Conservation (phyloP, 2,329 filamentous ascomycete species). For the Aspergillus versicolor region DNA sequence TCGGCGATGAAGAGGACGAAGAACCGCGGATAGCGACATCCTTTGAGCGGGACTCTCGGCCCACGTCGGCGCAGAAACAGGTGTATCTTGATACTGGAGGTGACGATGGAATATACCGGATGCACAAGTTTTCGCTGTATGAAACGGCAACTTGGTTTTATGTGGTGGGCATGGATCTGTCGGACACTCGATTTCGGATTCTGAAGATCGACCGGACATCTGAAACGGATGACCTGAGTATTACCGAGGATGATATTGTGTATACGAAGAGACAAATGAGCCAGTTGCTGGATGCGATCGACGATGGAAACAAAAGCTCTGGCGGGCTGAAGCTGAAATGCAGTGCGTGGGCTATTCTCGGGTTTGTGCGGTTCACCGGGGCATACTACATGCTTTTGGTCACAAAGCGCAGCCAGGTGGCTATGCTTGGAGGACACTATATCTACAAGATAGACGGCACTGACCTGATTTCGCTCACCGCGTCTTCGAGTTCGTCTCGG, state of each 20-base stretch:
- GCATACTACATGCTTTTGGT: constrained; percentile 97
- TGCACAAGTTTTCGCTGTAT: constrained; percentile 98
- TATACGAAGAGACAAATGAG: constrained; percentile 93
- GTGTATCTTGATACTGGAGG: constrained; percentile 36
- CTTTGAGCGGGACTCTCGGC: constrained; percentile 44
- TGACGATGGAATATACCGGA: constrained; percentile 55
- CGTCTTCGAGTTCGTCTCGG: constrained; percentile 59
- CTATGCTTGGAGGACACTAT: constrained; percentile 94
- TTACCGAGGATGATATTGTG: constrained; percentile 92
- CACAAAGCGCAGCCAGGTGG: constrained; percentile 92
- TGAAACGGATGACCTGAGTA: constrained; percentile 72
- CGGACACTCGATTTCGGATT: constrained; percentile 84
- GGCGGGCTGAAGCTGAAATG: constrained; percentile 88
- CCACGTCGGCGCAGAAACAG: constrained; percentile 38
- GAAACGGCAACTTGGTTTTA: constrained; percentile 94
- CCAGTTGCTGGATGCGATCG: constrained; percentile 87
- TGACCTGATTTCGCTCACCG: constrained; percentile 83
- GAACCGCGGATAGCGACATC: constrained; percentile 46
- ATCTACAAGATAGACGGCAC: constrained; percentile 94
- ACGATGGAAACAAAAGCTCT: constrained; percentile 88
- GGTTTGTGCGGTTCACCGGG: constrained; percentile 94
- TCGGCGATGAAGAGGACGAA: constrained; percentile 43
- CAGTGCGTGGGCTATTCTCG: constrained; percentile 88
- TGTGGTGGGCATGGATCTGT: constrained; percentile 87
- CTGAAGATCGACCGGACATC: constrained; percentile 92